Base-by-base conservation (phyloP, 345 rosid species). In the Sapria himalayana region DNA sequence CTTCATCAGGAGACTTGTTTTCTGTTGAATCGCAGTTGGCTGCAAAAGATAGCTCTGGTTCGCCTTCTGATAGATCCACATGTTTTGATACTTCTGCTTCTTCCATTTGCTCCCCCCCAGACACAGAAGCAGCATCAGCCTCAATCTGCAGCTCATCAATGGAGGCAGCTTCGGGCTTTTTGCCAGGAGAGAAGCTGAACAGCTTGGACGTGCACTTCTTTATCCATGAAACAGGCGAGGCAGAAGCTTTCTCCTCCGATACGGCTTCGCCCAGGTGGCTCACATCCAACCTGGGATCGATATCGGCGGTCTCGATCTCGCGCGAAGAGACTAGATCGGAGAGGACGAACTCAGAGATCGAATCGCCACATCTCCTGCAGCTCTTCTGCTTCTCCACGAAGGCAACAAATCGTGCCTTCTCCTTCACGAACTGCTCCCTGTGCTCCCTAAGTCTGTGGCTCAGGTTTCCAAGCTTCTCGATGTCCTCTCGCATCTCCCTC, bases 181-280 rank as follows among this genome's bases (percentile, higher is more conserved):
- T 79, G 19, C 61, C 54, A 1, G 98, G 93, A 31, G 98, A 82
- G 20, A 82, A 51, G 25, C 54, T 74, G 6, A 82, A 70, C 47
- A 89, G 68, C 60, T 66, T 81, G 24, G 94, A 72, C 19, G 89
- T 81, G 65, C 94, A 81, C 51, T 72, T 72, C 41, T 71, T 74
- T 44, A 89, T 65, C 93, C 93, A 79, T 35, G 89, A 51, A 42
- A 37, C 59, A n/a, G 89, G 79, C 27, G 79, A 56, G 47, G 49
- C 63, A 11, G 63, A 64, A 32, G 22, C 63, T n/a, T n/a, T n/a
- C n/a, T n/a, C n/a, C n/a, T n/a, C n/a, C n/a, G n/a, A n/a, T n/a
- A n/a, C n/a, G n/a, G n/a, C n/a, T n/a, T n/a, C n/a, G n/a, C n/a
- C n/a, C n/a, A n/a, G n/a, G n/a, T n/a, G n/a, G n/a, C n/a, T n/a